phyloP scores from a whole-genome alignment of 78 protist species.

The Anaeramoeba flamelloides region DNA sequence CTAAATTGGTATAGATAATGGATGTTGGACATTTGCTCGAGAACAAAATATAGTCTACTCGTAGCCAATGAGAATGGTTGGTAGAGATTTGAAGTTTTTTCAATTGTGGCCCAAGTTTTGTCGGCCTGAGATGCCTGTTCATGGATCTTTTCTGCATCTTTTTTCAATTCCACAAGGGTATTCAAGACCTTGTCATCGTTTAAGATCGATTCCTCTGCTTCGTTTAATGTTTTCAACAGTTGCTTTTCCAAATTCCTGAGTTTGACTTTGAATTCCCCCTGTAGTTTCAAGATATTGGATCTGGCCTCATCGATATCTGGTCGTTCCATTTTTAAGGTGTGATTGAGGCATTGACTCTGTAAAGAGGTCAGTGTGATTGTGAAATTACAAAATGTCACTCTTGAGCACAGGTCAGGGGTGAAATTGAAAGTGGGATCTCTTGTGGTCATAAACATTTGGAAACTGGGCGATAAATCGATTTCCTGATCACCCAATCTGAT shows the following conservation, averaged over 20 bases:
- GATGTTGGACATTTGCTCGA: conserved; percentile 50
- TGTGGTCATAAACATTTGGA: conserved; percentile 66
- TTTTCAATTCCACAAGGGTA: conserved; percentile 57
- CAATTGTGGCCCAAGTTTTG: conserved; percentile 40
- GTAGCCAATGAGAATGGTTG: conserved; percentile 45
- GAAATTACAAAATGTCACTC: conserved; percentile 79
- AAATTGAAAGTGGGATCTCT: conserved; percentile 63
- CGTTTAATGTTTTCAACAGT: conserved; percentile 52
- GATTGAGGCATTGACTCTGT: conserved; percentile 39
- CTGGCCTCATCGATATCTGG: conserved; percentile 63
- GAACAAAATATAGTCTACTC: conserved; percentile 52
- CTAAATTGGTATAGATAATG: conserved; percentile 71
- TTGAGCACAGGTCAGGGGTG: conserved; percentile 72
- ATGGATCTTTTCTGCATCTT: conserved; percentile 40
- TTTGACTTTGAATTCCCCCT: conserved; percentile 59
- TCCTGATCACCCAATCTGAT: conserved; percentile 73
- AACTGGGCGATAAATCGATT: conserved; percentile 86
- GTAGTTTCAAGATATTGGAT: conserved; percentile 51
- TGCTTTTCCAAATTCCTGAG: conserved; percentile 62
- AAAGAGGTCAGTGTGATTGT: conserved; percentile 67
- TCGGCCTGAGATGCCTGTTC: conserved; percentile 53
- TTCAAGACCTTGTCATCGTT: conserved; percentile 69
- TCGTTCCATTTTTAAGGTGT: conserved; percentile 26
- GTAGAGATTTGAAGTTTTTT: conserved; percentile 37
- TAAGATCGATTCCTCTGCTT: conserved; percentile 53